Conservation (phyloP, 495 filamentous ascomycete genomes). For the Penicillium parvum region DNA sequence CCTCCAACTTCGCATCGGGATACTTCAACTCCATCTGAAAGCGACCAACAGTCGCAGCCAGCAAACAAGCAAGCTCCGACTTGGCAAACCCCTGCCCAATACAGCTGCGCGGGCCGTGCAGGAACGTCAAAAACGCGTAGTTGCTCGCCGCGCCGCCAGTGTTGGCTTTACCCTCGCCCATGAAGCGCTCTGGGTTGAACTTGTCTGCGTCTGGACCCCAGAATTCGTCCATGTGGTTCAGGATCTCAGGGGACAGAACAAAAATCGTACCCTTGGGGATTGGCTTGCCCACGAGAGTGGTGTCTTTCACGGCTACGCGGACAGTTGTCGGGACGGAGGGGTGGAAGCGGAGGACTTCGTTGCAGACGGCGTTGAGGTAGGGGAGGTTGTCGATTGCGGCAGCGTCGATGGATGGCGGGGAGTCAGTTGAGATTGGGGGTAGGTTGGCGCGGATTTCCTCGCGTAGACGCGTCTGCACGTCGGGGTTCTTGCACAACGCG, state of each 20-base stretch:
- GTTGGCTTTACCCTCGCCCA: conserved; percentile 46
- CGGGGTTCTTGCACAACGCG: conserved; percentile 53
- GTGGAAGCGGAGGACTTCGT: conserved; percentile 55
- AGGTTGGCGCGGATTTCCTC: conserved; percentile 59
- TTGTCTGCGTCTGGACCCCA: conserved; percentile 80
- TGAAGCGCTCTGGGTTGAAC: conserved; percentile 80
- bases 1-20: conserved; percentile 52
- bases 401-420: conserved; percentile 43
- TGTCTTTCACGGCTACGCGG: conserved; percentile 60
- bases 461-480: conserved; percentile 54
- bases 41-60: conserved; percentile 70
- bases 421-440: conserved; percentile 48
- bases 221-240: conserved; percentile 69
- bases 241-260: conserved; percentile 47
- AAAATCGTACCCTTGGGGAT: conserved; percentile 55
- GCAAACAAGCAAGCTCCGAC: conserved; percentile 74
- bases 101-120: conserved; percentile 75
- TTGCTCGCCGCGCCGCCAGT: conserved; percentile 57
- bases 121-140: conserved; percentile 77
- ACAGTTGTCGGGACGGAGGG: conserved; percentile 58
- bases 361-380: conserved; percentile 59
- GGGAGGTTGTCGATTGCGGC: conserved; percentile 50
- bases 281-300: conserved; percentile 51
- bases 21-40: conserved; percentile 63
- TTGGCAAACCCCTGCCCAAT: conserved; percentile 80